Evolutionary conservation across 441 rosid genomes (phyloP).

Genomic region (Daphne laureola): DNA sequence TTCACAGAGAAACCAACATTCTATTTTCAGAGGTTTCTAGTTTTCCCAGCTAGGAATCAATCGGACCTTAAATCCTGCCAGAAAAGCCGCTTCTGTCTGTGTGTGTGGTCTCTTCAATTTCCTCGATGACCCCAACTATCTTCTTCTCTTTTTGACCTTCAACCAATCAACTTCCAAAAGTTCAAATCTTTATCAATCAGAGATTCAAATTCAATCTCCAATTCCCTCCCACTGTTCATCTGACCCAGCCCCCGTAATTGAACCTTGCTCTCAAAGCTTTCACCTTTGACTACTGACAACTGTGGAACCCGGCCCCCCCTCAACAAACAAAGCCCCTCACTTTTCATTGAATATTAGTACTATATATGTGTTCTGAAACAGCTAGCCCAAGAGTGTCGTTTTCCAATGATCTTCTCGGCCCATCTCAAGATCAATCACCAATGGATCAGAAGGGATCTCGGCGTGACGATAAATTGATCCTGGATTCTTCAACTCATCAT

Average conservation of each 20-base stretch:
- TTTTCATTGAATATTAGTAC: not conserved
- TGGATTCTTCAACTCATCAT: constrained; percentile 37
- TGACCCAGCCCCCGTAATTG: constrained; percentile 21
- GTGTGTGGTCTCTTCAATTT: not conserved
- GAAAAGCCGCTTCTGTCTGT: constrained; percentile 6
- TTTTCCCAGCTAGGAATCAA: constrained; percentile 5
- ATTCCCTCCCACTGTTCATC: not conserved
- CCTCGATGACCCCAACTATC: not conserved
- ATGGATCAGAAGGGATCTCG: constrained; percentile 18
- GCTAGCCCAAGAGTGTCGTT: constrained; percentile 56
- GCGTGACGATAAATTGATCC: constrained; percentile 33
- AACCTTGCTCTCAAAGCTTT: constrained; percentile 12
- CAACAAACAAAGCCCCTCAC: not conserved
- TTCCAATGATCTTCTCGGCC: constrained; percentile 35
- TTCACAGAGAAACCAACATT: constrained; percentile 14
- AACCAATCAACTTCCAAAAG: not conserved
- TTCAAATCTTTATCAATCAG: constrained; percentile 17
- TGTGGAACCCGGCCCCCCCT: not conserved
- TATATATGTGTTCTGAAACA: constrained; percentile 57
- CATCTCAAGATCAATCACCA: constrained; percentile 18
- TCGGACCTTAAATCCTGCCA: not conserved
- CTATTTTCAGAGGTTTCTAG: constrained; percentile 5
- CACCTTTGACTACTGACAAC: not conserved
- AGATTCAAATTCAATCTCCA: constrained; percentile 6
- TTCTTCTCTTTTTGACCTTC: constrained; percentile 13